These are phyloP conservation scores for Scopulariopsis brevicaulis DNA, from an alignment of 2,329 filamentous ascomycete species.

Conservation along the genomic window DNA sequence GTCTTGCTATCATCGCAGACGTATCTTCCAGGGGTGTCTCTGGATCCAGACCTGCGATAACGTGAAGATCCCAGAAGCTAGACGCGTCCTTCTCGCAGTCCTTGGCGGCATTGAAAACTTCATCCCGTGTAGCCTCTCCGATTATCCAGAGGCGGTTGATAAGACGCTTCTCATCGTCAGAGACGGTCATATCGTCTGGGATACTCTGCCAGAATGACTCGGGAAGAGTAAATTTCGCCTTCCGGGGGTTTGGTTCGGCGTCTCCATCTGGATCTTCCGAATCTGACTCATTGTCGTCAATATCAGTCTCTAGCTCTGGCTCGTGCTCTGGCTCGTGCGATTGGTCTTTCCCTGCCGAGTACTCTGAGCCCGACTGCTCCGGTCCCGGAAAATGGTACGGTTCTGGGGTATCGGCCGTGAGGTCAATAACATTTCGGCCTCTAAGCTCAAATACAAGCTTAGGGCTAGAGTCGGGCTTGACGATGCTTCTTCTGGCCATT, in stretches of 20 bases:
- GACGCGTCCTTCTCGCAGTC: neutral
- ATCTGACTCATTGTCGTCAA: neutral
- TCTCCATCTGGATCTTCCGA: neutral
- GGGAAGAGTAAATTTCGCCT: neutral
- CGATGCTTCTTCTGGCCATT: neutral
- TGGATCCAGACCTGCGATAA: neutral
- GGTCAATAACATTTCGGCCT: constrained; percentile 2
- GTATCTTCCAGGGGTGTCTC: neutral
- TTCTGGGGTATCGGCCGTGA: neutral
- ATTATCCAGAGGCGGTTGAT: neutral
- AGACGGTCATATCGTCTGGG: neutral
- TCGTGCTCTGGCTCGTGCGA: neutral
- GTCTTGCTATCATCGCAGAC: neutral
- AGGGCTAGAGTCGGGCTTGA: neutral
- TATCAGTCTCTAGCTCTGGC: no score
- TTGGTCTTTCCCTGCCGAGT: neutral
- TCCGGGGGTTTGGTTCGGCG: neutral
- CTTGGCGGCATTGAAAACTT: neutral
- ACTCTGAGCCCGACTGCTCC: neutral
- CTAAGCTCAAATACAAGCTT: neutral
- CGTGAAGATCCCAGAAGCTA: constrained; percentile 2
- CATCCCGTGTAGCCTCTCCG: neutral
- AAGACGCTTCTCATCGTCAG: neutral
- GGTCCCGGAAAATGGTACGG: constrained; percentile 1
- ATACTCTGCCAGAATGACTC: neutral